A percentile compares a stretch with the other conserved stretches of the same genome.
Evolutionary conservation across 2,329 filamentous ascomycete species (phyloP).

Genomic region (Colletotrichum filicis): DNA sequence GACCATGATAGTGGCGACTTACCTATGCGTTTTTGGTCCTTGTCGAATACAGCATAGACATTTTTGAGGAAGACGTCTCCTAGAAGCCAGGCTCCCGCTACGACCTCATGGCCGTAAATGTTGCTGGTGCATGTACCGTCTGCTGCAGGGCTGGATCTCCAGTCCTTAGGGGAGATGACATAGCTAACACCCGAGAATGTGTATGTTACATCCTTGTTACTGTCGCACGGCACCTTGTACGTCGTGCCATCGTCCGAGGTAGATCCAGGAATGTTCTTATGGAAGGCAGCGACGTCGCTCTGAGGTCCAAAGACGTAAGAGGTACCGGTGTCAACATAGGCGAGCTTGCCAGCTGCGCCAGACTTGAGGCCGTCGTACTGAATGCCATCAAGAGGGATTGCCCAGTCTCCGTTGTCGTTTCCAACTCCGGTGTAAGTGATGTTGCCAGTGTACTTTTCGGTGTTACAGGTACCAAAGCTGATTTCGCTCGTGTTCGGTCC

Average conservation of each 20-base stretch:
- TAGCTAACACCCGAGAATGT: conserved; percentile 76
- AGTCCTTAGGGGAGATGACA: conserved; percentile 76
- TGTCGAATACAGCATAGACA: conserved; percentile 87
- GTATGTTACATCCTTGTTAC: conserved; percentile 68
- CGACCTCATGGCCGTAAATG: conserved; percentile 77
- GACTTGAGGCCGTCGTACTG: conserved; percentile 69
- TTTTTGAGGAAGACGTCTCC: conserved; percentile 91
- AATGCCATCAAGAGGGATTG: conserved; percentile 75
- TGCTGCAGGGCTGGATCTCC: conserved; percentile 63
- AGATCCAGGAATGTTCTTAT: conserved; percentile 74
- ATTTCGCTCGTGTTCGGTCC: conserved; percentile 78
- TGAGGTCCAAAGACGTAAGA: conserved; percentile 80
- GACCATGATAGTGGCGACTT: conserved; percentile 38
- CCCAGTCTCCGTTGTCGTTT: conserved; percentile 72
- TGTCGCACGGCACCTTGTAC: conserved; percentile 80
- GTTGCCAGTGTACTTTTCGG: conserved; percentile 72
- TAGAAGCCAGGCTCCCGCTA: conserved; percentile 78
- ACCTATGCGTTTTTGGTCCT: conserved; percentile 74
- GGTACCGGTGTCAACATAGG: conserved; percentile 87
- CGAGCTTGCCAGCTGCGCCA: conserved; percentile 65
- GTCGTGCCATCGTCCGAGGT: conserved; percentile 66
- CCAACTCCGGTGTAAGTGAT: conserved; percentile 73
- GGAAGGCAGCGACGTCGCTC: conserved; percentile 71
- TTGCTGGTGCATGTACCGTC: conserved; percentile 73
- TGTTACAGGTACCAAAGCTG: conserved; percentile 78